These are phyloP conservation scores for Salicornia ramosissima DNA, from an alignment of 148 eudicot genomes.

Conservation along the genomic window DNA sequence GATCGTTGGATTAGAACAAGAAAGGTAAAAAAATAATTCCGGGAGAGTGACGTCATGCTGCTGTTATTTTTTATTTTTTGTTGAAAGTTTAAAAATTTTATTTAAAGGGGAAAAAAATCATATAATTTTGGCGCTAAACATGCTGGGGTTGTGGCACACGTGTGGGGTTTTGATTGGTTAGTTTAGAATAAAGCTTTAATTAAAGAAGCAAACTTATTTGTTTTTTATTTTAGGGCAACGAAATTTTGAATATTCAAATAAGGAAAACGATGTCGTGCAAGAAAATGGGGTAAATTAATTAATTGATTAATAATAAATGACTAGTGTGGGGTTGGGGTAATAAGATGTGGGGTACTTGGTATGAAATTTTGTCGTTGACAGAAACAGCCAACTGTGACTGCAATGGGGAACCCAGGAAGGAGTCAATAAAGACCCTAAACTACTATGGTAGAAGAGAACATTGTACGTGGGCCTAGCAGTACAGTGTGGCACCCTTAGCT, in stretches of 20 bases:
- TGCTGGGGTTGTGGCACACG: constrained; percentile 10
- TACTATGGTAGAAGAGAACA: not conserved
- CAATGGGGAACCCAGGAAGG: not conserved
- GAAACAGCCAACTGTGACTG: not conserved
- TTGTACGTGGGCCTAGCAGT: not conserved
- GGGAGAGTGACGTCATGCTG: constrained; percentile 27
- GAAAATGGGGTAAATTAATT: not conserved
- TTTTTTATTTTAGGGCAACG: not conserved
- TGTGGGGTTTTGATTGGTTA: not conserved
- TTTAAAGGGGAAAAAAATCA: constrained; percentile 8
- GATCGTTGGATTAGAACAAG: constrained; percentile 16
- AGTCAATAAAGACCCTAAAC: not conserved
- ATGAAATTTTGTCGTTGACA: constrained; percentile 2
- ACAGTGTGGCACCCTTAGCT: too few relatives aligned
- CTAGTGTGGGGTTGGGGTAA: constrained; percentile 1
- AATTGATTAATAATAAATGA: too few relatives aligned
- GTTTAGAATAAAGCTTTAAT: not conserved
- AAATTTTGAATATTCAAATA: constrained; percentile 3
- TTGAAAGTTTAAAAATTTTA: not conserved
- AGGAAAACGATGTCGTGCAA: constrained; percentile 16
- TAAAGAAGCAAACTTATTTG: constrained; percentile 1
- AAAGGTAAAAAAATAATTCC: constrained; percentile 4
- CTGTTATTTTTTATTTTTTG: not conserved
- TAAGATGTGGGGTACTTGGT: not conserved
- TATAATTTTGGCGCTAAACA: constrained; percentile 27